Evolutionary conservation across 2,329 filamentous ascomycete species (phyloP).

Genomic region (Talaromyces piceae): DNA sequence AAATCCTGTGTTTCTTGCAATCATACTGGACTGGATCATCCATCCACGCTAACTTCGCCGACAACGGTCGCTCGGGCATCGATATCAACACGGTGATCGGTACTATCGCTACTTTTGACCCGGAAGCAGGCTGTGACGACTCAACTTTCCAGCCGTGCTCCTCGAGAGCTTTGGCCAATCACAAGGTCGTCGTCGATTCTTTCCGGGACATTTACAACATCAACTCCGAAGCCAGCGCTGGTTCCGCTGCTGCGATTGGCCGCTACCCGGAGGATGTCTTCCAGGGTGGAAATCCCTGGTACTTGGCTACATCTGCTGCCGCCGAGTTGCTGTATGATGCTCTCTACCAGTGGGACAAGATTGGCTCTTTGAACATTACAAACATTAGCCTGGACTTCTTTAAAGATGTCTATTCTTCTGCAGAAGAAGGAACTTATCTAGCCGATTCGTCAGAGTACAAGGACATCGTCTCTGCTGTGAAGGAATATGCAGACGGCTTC

Average conservation of each 20-base stretch:
- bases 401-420: slow-evolving; percentile 52
- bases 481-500: slow-evolving; percentile 54
- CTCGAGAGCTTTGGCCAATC: slow-evolving; percentile 59
- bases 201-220: slow-evolving; percentile 65
- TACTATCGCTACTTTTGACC: slow-evolving; percentile 64
- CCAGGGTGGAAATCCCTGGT: slow-evolving; percentile 73
- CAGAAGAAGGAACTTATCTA: slow-evolving; percentile 41
- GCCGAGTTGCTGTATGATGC: slow-evolving; percentile 75
- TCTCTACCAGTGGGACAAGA: slow-evolving; percentile 59
- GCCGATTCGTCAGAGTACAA: slow-evolving; percentile 39
- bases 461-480: slow-evolving; percentile 50
- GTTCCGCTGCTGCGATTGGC: slow-evolving; percentile 55
- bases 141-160: slow-evolving; percentile 72
- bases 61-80: slow-evolving; percentile 55
- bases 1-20: slow-evolving; percentile 66
- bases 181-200: slow-evolving; percentile 66
- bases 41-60: slow-evolving; percentile 59
- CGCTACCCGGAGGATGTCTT: slow-evolving; percentile 67
- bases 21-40: slow-evolving; percentile 65
- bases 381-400: slow-evolving; percentile 64
- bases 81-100: slow-evolving; percentile 64
- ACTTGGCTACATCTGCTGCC: slow-evolving; percentile 64
- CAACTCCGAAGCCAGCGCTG: slow-evolving; percentile 57
- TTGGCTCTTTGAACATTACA: slow-evolving; percentile 59
- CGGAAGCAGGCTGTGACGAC: slow-evolving; percentile 57